A percentile compares a stretch with the other conserved stretches of the same genome.
Evolutionary conservation across 78 protist genomes (phyloP).

Genomic region (Cavenderia fasciculata): DNA sequence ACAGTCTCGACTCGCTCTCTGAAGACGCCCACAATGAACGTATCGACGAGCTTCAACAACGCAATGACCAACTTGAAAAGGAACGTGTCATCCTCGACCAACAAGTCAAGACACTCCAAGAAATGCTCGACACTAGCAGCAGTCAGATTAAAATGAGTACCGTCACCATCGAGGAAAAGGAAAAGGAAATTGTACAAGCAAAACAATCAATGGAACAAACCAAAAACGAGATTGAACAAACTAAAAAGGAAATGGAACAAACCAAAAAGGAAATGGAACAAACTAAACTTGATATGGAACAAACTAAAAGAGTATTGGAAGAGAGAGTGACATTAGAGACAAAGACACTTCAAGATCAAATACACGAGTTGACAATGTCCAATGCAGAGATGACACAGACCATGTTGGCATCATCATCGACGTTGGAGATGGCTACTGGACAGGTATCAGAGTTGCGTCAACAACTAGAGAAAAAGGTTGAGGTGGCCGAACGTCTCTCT

Average conservation of each 20-base stretch:
- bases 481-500: not conserved
- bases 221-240: constrained; percentile 1
- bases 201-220: not conserved
- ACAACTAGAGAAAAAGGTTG: not conserved
- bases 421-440: constrained; percentile 6
- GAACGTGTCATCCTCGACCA: not conserved
- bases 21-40: too few relatives aligned
- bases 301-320: not conserved
- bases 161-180: not conserved
- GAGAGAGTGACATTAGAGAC: too few relatives aligned
- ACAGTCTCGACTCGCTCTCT: too few relatives aligned
- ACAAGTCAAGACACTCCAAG: not conserved
- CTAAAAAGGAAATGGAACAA: too few relatives aligned
- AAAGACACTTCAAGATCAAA: not conserved
- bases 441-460: not conserved
- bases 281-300: not conserved
- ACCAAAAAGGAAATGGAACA: too few relatives aligned
- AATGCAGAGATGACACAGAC: not conserved
- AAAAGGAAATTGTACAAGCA: too few relatives aligned
- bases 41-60: too few relatives aligned
- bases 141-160: not conserved
- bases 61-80: not conserved
- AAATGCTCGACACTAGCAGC: not conserved
- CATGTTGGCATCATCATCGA: not conserved
- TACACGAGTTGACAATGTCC: not conserved